These are phyloP conservation scores for Bruguiera hainesii DNA, from an alignment of 441 rosid genomes.

Conservation along the genomic window DNA sequence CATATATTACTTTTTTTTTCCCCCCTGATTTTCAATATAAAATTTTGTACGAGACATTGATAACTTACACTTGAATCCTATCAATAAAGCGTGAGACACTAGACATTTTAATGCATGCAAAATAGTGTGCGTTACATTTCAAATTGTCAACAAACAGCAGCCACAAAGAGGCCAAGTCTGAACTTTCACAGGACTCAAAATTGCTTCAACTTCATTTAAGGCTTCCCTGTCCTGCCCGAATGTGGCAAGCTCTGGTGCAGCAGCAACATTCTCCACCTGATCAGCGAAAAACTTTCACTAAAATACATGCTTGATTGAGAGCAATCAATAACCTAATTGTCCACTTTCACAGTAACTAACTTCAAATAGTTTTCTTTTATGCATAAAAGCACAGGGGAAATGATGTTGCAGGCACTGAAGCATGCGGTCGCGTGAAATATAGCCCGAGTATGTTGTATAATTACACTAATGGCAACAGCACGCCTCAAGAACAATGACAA, in stretches of 20 bases:
- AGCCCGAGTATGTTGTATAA: background rate
- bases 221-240: constrained; percentile 59
- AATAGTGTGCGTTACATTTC: no score
- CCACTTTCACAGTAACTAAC: no score
- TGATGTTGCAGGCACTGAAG: background rate
- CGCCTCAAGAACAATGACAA: background rate
- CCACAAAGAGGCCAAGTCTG: constrained; percentile 64
- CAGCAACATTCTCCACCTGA: constrained; percentile 75
- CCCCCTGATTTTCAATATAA: no score
- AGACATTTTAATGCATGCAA: no score
- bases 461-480: background rate
- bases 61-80: no score
- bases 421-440: background rate
- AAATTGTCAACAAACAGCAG: no score
- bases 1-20: no score
- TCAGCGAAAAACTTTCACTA: constrained; percentile 6
- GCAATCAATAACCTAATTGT: no score
- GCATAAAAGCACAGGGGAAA: background rate
- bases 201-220: constrained; percentile 56
- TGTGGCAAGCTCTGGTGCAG: constrained; percentile 51
- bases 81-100: no score
- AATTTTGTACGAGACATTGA: no score
- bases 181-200: constrained; percentile 76
- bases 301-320: background rate
- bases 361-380: no score